phyloP scores from a whole-genome alignment of 2,329 filamentous ascomycete genomes.

The Colletotrichum acutatum region DNA sequence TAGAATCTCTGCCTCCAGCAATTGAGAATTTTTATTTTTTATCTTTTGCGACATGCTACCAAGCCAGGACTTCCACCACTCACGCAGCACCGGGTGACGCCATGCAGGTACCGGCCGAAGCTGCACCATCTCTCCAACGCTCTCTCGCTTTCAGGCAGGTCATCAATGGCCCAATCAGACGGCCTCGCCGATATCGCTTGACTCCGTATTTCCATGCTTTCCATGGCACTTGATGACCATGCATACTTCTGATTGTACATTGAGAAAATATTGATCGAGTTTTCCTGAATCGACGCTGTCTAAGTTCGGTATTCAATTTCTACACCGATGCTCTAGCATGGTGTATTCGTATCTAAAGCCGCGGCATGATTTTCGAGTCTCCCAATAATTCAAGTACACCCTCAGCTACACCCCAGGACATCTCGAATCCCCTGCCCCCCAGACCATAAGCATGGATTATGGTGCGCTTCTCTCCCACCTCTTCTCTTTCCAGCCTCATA shows the following conservation, averaged over 20 bases:
- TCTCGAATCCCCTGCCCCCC: slow-evolving; percentile 70
- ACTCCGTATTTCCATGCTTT: neutral
- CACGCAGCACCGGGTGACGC: neutral
- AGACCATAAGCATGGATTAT: slow-evolving; percentile 68
- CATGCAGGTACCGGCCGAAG: slow-evolving; percentile 22
- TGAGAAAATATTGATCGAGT: neutral
- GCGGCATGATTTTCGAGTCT: neutral
- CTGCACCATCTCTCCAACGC: neutral
- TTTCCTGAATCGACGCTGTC: neutral
- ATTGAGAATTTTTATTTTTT: neutral
- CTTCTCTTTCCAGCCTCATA: slow-evolving; percentile 65
- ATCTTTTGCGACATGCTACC: neutral
- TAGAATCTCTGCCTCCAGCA: neutral
- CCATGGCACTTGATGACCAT: neutral
- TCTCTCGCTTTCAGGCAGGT: neutral
- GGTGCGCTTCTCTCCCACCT: slow-evolving; percentile 39
- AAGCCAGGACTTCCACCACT: neutral
- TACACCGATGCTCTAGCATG: neutral
- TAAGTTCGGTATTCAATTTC: neutral
- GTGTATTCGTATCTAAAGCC: neutral
- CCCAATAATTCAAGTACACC: slow-evolving; percentile 56
- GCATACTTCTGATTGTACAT: neutral
- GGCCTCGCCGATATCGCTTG: neutral
- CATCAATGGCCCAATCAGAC: neutral
- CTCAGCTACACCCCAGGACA: slow-evolving; percentile 69